Conservation (phyloP, 2,329 filamentous ascomycete genomes). For the Penicillium sp. region DNA sequence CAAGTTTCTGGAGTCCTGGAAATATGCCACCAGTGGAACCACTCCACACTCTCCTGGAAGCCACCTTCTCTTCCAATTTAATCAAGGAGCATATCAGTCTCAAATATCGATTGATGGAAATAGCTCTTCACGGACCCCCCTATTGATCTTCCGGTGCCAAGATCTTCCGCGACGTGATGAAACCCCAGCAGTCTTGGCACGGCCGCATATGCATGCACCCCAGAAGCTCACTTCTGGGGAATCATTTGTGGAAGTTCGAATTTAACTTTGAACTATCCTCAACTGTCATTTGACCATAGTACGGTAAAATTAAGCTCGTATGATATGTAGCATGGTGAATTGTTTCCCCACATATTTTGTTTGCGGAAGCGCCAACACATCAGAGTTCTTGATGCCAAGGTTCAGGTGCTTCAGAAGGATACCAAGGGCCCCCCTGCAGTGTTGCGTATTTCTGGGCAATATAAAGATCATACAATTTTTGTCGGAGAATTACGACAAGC, state of each 20-base stretch:
- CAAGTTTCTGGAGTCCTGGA: neutral
- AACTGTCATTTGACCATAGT: neutral
- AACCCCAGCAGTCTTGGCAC: constrained; percentile 19
- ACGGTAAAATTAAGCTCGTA: neutral
- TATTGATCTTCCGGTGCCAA: constrained; percentile 19
- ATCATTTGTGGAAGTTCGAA: constrained; percentile 20
- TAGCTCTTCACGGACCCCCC: neutral
- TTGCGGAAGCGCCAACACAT: neutral
- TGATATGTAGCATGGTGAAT: neutral
- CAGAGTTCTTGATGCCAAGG: constrained; percentile 14
- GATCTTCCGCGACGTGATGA: constrained; percentile 7
- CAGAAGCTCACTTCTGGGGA: neutral
- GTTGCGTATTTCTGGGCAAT: neutral
- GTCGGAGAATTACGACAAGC: constrained; percentile 17
- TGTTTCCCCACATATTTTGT: neutral
- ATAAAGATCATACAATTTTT: constrained; percentile 15
- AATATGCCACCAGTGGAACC: neutral
- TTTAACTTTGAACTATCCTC: constrained; percentile 1
- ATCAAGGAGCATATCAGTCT: neutral
- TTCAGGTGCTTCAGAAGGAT: neutral
- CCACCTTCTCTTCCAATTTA: neutral
- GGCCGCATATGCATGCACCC: constrained; percentile 3
- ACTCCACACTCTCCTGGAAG: neutral
- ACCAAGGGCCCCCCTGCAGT: neutral
- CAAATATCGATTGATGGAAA: constrained; percentile 17